Evolutionary conservation across 1,139 yeast species (phyloP).

Genomic region (Pichia sp.): DNA sequence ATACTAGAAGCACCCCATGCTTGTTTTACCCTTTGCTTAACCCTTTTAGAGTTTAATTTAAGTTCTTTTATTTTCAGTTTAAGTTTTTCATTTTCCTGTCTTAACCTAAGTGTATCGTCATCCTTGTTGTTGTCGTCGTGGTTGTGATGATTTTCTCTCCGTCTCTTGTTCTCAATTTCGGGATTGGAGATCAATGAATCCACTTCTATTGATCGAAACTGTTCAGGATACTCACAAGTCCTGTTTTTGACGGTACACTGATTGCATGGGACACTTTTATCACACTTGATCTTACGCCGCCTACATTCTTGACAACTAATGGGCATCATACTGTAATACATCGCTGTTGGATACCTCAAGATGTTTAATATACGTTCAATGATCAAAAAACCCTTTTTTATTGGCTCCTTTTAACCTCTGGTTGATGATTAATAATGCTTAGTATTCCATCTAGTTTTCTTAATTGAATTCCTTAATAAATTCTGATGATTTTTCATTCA

Average conservation of each 20-base stretch:
- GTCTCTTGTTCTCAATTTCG: too few relatives aligned
- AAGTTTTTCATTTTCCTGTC: constrained; percentile 26
- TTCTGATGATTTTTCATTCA: too few relatives aligned
- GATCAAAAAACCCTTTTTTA: too few relatives aligned
- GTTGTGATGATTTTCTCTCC: too few relatives aligned
- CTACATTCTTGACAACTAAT: constrained; percentile 30
- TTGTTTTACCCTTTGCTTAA: background rate
- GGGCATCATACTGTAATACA: constrained; percentile 23
- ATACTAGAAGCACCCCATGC: background rate
- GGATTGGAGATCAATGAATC: background rate
- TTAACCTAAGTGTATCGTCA: constrained; percentile 10
- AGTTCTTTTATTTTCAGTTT: constrained; percentile 22
- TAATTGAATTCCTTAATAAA: too few relatives aligned
- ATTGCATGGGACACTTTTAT: constrained; percentile 27
- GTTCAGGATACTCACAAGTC: constrained; percentile 27
- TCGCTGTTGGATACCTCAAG: too few relatives aligned
- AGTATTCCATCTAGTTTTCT: too few relatives aligned
- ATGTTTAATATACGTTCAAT: too few relatives aligned
- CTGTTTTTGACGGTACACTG: constrained; percentile 25
- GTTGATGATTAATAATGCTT: too few relatives aligned
- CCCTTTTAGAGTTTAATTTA: constrained; percentile 20
- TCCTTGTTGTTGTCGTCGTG: background rate
- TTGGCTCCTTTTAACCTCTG: too few relatives aligned
- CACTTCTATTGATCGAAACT: constrained; percentile 26
- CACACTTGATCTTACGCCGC: constrained; percentile 29